Evolutionary conservation across 176 grass and related monocot species (phyloP).

Genomic region (Oropetium thomaeum): DNA sequence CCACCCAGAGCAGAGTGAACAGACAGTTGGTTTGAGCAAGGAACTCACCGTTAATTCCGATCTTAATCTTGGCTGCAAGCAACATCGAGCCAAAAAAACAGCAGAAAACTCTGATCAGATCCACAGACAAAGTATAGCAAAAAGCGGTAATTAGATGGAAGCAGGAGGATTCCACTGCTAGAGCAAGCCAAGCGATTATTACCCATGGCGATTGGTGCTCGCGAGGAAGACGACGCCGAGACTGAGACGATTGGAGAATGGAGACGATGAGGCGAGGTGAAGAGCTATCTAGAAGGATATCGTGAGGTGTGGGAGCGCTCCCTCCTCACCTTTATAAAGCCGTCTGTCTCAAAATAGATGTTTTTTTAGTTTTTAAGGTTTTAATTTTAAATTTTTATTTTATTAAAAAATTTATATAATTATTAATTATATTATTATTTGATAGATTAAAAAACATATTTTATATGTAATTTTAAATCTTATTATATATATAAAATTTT

Average conservation of each 20-base stretch:
- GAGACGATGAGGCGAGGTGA: neutral
- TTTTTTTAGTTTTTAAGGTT: too few relatives aligned
- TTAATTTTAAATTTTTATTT: too few relatives aligned
- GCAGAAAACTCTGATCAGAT: neutral
- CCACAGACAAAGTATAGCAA: neutral
- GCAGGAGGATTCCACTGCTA: too few relatives aligned
- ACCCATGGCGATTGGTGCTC: conserved; percentile 39
- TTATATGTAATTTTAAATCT: too few relatives aligned
- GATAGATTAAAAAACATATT: too few relatives aligned
- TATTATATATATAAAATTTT: too few relatives aligned
- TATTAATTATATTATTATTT: too few relatives aligned
- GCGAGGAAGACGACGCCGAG: conserved; percentile 2
- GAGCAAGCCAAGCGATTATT: neutral
- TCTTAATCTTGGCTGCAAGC: conserved; percentile 55
- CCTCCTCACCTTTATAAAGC: conserved; percentile 18
- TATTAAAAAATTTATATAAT: too few relatives aligned
- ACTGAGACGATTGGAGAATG: too few relatives aligned
- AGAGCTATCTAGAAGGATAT: conserved; percentile 21
- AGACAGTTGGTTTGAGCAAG: too few relatives aligned
- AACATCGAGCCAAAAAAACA: neutral
- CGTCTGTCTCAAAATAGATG: too few relatives aligned
- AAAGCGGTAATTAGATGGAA: neutral
- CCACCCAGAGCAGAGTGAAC: neutral
- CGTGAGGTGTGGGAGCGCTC: neutral
- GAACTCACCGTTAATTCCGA: conserved; percentile 67